These are phyloP conservation scores for Hypoxylon sp. DNA, from an alignment of 2,329 filamentous ascomycete genomes.

Conservation along the genomic window DNA sequence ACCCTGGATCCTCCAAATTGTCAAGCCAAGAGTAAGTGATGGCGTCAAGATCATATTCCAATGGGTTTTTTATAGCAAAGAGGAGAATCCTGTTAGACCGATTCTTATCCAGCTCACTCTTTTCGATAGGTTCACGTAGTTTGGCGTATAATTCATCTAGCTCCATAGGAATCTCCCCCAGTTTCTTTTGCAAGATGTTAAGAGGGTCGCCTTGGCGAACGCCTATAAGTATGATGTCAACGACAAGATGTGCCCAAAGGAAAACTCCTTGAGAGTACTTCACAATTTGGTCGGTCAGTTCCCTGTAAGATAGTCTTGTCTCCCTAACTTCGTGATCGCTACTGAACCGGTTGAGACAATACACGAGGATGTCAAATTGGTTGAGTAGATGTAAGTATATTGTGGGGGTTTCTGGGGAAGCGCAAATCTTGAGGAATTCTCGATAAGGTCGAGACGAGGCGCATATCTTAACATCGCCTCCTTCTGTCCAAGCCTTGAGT, in stretches of 20 bases:
- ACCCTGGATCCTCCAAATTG: background rate
- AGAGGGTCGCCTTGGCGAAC: background rate
- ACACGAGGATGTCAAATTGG: background rate
- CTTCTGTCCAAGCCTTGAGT: constrained; percentile 3
- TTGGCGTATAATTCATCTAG: background rate
- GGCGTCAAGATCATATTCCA: background rate
- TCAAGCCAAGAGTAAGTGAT: constrained; percentile 4
- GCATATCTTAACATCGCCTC: constrained; percentile 4
- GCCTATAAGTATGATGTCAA: background rate
- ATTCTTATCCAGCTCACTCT: background rate
- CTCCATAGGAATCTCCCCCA: background rate
- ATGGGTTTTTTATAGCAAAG: background rate
- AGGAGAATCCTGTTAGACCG: constrained; percentile 2
- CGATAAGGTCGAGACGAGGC: background rate
- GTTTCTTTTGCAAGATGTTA: background rate
- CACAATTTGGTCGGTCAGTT: background rate
- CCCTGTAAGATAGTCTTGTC: background rate
- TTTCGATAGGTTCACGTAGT: constrained; percentile 3
- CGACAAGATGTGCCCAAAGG: constrained; percentile 7
- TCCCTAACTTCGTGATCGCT: background rate
- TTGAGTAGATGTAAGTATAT: constrained; percentile 3
- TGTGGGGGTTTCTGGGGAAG: background rate
- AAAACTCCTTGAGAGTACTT: constrained; percentile 8
- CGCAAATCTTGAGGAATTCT: background rate
- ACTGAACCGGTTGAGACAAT: background rate